Evolutionary conservation across 2,329 filamentous ascomycete genomes (phyloP), one percentile per base, ranked within the genome.

Genomic region (Tetracladium maxilliforme): DNA sequence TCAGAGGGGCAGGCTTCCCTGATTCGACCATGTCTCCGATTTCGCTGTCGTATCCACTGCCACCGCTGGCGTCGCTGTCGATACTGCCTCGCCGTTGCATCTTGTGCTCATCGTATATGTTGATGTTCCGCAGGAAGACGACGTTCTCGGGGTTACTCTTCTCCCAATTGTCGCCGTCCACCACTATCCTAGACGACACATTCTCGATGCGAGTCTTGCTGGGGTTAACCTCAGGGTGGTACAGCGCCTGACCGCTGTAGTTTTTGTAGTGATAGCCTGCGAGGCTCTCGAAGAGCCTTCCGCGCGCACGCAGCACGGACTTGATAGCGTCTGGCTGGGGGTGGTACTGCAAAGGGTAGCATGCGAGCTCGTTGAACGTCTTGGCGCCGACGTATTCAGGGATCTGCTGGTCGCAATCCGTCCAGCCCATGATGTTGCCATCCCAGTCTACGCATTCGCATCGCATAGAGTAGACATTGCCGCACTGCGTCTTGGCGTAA

Each of bases 181-280:
- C 6, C 40, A 20, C 15, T 39, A 37, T 16, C 26, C 23, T 23
- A 13, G 12, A 18, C 18, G 18, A 9, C n/a, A 21, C 14, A 7
- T 21, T 21, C 9, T 19, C 26, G 10, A 16, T 10, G 16, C 11
- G 11, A 11, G 7, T 11, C 26, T 1, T 9, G 22, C 38, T 18
- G 15, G 5, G 18, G 6, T 25, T 4, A 14, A 12, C n/a, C 9
- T 4, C 7, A 3, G 33, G 38, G 3, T 43, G 45, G 23, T 44
- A 26, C 30, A 4, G 22, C 4, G 27, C 23, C 8, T 23, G 21
- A 5, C 33, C 34, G 10, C 37, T 47, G 34, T 62, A 64, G 16
- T 51, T 40, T 40, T 59, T 62, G 43, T 59, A 64, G 30, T 59
- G 49, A 30, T 54, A 55, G 3, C 58, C 59, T 1, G 52, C 50